Evolutionary conservation across 345 rosid genomes (phyloP), one percentile per base, ranked within the genome.

Genomic region (Capsella bursapastoris): DNA sequence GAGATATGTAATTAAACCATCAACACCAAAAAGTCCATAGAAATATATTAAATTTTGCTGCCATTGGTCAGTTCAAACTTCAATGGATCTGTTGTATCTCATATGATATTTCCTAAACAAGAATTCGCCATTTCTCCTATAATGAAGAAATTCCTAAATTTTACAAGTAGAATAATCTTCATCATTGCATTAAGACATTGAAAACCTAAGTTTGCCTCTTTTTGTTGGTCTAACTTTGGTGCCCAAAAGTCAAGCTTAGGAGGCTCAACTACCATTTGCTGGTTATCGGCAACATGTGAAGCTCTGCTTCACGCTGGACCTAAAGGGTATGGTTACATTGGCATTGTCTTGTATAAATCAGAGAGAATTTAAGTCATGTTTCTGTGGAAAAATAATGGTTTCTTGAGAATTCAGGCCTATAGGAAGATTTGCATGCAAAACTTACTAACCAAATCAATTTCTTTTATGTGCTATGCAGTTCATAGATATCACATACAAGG

Each of bases 401-500:
- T 71, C 57, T 65, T 49, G 57, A 3, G 58, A 58, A 22, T 3
- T 57, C 4, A 25, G 6, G 49, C 80, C 40, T 78, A 47, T 57
- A 1, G 34, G 45, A 58, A 51, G 57, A 22, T 62, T 55, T 60
- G 0, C 47, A 3, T 55, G 56, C 25, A 64, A 13, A 29, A 2
- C 32, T 35, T 62, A 34, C 55, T 74, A 1, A 78, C 15, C 32
- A 68, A 40, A 58, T n/a, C 10, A 66, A 58, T n/a, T 51, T 0
- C 66, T 25, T 5, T 40, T 2, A 48, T 72, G 57, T 55, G 14
- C 16, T 29, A 0, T 87, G 86, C 92, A 91, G 98, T 94, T 91
- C 82, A 87, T 75, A 22, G 95, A 91, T 40, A 84, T 94, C 41
- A 79, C 84, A 4, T 90, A 88, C 82, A 91, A 94, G 83, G 92